Evolutionary conservation across 345 rosid genomes (phyloP).

Genomic region (Eucalyptus urophylla): DNA sequence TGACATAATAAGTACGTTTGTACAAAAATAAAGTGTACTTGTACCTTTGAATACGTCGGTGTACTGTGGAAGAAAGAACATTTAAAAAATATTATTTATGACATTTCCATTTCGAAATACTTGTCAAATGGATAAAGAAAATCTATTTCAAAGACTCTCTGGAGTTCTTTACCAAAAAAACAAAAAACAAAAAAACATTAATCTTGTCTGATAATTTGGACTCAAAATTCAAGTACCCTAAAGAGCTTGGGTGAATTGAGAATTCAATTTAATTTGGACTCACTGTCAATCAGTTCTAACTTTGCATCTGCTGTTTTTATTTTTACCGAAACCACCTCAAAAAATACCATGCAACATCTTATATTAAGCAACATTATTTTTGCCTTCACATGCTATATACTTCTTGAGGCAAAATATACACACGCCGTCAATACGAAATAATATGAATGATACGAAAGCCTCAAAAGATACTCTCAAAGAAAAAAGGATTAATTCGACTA

Average conservation of each 20-base stretch:
- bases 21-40: background rate
- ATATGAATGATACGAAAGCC: background rate
- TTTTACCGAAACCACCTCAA: background rate
- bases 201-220: background rate
- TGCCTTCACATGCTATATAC: background rate
- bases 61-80: background rate
- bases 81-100: background rate
- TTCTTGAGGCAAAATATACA: background rate
- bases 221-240: background rate
- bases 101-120: background rate
- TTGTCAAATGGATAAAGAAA: background rate
- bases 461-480: background rate
- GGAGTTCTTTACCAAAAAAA: background rate
- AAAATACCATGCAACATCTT: no score
- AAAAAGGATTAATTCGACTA: background rate
- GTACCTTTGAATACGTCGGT: background rate
- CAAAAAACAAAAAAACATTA: no score
- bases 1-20: background rate
- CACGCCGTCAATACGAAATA: background rate
- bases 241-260: background rate
- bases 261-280: background rate
- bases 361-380: background rate
- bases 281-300: background rate
- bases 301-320: background rate
- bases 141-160: background rate